phyloP scores from a whole-genome alignment of 495 filamentous ascomycete genomes.

The Astrothelium subdiscretum region DNA sequence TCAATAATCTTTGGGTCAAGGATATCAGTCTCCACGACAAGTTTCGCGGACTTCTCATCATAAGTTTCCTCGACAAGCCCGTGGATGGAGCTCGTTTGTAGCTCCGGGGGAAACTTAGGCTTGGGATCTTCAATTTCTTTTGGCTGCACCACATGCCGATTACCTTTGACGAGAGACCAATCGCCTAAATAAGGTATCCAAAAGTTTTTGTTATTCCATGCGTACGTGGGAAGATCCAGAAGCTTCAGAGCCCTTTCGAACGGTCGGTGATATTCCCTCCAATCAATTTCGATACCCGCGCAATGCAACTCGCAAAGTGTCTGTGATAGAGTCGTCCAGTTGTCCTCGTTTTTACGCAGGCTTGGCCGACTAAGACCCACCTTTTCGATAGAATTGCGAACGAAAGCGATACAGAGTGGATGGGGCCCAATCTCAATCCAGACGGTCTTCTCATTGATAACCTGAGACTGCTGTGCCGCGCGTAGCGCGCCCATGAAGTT shows the following conservation, averaged over 20 bases:
- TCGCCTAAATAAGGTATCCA: conserved; percentile 34
- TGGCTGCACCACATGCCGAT: background rate
- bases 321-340: conserved; percentile 4
- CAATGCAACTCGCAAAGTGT: conserved; percentile 3
- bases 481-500: conserved; percentile 54
- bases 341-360: conserved; percentile 6
- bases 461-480: conserved; percentile 7
- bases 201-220: conserved; percentile 30
- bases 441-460: conserved; percentile 18
- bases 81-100: too few relatives aligned
- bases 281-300: conserved; percentile 6
- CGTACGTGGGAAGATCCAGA: conserved; percentile 8
- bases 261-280: conserved; percentile 7
- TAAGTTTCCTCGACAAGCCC: too few relatives aligned
- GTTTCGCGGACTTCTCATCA: too few relatives aligned
- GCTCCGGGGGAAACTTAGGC: background rate
- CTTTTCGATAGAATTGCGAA: conserved; percentile 12
- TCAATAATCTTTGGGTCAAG: too few relatives aligned
- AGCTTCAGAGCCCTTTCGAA: conserved; percentile 2
- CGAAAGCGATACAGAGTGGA: conserved; percentile 22
- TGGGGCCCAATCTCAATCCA: conserved; percentile 36
- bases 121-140: background rate
- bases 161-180: conserved; percentile 30
- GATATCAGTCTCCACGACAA: too few relatives aligned
- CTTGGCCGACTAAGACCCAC: background rate